A percentile compares a stretch with the other conserved stretches of the same genome.
Conservation (phyloP, 306 rosid species). For the Vigna hirtella region DNA sequence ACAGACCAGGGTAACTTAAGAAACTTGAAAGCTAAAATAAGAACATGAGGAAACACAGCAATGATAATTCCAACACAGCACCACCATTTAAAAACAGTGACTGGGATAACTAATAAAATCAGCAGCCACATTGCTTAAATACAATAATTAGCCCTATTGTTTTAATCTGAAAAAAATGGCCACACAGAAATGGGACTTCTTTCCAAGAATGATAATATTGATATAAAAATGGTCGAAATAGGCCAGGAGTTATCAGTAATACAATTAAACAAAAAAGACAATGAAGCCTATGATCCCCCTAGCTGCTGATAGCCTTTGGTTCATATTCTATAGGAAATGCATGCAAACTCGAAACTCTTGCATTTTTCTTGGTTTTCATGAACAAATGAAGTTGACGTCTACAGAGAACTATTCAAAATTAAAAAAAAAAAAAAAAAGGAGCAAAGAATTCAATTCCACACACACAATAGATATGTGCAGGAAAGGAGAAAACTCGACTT, state of each 20-base stretch:
- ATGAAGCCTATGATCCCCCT: slow-evolving; percentile 35
- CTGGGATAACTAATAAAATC: neutral
- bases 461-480: slow-evolving; percentile 46
- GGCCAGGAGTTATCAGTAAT: neutral
- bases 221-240: slow-evolving; percentile 3
- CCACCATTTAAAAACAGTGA: neutral
- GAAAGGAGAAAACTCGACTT: slow-evolving; percentile 59
- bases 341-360: neutral
- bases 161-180: slow-evolving; percentile 15
- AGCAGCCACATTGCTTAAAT: slow-evolving; percentile 20
- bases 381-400: slow-evolving; percentile 37
- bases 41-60: slow-evolving; percentile 7
- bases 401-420: slow-evolving; percentile 27
- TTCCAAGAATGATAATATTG: slow-evolving; percentile 22
- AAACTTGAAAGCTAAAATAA: slow-evolving; percentile 27
- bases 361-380: slow-evolving; percentile 25
- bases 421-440: neutral
- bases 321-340: slow-evolving; percentile 33
- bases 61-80: neutral
- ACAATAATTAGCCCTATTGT: neutral
- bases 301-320: slow-evolving; percentile 27
- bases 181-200: neutral
- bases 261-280: slow-evolving; percentile 34
- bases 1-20: neutral
- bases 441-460: slow-evolving; percentile 42